Evolutionary conservation across 176 grass and related monocot species (phyloP).

Genomic region (Lolium rigidum): DNA sequence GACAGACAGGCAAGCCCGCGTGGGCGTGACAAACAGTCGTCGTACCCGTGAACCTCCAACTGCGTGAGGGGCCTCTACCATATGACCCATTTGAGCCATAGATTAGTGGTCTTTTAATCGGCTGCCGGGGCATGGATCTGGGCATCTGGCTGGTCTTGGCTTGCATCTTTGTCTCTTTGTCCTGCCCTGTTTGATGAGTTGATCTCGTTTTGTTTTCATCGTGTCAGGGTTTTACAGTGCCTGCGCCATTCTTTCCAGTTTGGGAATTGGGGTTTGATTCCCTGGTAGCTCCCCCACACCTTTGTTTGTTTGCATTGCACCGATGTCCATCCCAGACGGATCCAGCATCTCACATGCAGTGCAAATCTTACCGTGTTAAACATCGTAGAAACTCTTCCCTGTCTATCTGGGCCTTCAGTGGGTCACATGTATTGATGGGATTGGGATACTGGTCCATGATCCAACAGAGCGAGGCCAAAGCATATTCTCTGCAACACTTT

Average conservation of each 20-base stretch:
- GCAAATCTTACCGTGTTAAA: background rate
- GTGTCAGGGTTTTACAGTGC: background rate
- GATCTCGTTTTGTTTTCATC: slow-evolving; percentile 11
- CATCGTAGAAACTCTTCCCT: too few species aligned
- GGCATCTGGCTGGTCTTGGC: background rate
- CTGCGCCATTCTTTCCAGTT: background rate
- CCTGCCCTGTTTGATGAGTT: background rate
- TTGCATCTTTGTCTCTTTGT: background rate
- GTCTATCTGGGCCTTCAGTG: background rate
- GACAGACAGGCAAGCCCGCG: background rate
- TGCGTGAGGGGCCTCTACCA: background rate
- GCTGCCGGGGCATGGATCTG: background rate
- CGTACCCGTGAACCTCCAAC: slow-evolving; percentile 30
- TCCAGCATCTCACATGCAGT: background rate
- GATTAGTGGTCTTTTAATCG: background rate
- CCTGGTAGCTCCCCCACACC: background rate
- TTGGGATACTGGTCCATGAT: background rate
- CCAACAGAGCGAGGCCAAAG: background rate
- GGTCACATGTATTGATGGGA: background rate
- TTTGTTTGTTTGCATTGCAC: background rate
- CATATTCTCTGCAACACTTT: too few species aligned
- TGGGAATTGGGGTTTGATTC: background rate
- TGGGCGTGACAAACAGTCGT: slow-evolving; percentile 4
- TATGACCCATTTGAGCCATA: slow-evolving; percentile 7
- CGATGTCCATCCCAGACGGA: background rate